Evolutionary conservation across 192 early-diverging fungal species (phyloP).

Genomic region (Backusella tarrabulga): DNA sequence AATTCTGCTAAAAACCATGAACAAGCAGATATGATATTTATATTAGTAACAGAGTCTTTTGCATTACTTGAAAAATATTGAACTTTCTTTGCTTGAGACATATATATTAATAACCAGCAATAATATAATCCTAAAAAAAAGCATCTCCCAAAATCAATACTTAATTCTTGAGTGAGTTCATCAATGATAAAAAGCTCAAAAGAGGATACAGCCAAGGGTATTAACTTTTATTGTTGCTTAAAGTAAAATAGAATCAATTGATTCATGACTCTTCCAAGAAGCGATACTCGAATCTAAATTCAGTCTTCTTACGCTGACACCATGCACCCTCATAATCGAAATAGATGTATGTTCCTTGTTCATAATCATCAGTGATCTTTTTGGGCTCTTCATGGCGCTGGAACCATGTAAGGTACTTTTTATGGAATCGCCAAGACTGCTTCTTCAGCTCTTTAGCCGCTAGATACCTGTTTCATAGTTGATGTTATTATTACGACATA

Average conservation of each 20-base stretch:
- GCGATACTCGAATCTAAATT: slow-evolving; percentile 61
- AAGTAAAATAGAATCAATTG: too few relatives aligned
- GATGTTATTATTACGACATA: too few relatives aligned
- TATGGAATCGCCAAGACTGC: slow-evolving; percentile 98
- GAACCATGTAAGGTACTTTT: slow-evolving; percentile 98
- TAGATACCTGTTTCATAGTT: slow-evolving; percentile 50
- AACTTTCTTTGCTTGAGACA: too few relatives aligned
- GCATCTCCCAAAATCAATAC: too few relatives aligned
- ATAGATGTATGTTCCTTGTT: slow-evolving; percentile 97
- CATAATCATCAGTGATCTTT: slow-evolving; percentile 94
- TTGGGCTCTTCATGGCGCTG: slow-evolving; percentile 97
- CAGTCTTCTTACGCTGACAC: slow-evolving; percentile 94
- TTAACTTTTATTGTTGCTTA: not conserved
- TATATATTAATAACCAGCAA: too few relatives aligned
- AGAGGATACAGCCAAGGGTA: not conserved
- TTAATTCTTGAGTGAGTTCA: too few relatives aligned
- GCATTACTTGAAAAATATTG: too few relatives aligned
- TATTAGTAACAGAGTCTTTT: too few relatives aligned
- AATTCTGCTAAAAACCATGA: too few relatives aligned
- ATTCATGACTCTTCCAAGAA: slow-evolving; percentile 27
- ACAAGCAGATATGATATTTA: too few relatives aligned
- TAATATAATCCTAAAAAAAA: too few relatives aligned
- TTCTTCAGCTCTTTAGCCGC: slow-evolving; percentile 95
- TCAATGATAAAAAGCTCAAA: too few relatives aligned
- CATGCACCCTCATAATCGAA: slow-evolving; percentile 99